phyloP scores from a whole-genome alignment of 371 early-diverging fungal species.

The Mucor saturninus region DNA sequence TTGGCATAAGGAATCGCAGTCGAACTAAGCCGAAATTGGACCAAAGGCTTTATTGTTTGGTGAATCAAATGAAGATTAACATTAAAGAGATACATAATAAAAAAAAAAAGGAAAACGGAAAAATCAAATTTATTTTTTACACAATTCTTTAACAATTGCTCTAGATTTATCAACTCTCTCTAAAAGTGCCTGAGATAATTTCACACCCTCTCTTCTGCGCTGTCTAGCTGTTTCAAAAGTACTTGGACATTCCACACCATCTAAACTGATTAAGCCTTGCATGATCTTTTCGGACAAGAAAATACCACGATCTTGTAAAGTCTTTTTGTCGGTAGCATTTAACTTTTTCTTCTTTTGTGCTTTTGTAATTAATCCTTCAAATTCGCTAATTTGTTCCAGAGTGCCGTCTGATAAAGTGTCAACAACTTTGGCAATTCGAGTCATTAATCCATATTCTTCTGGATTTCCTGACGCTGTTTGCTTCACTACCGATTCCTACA shows the following conservation, averaged over 20 bases:
- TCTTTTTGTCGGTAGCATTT: slow-evolving; percentile 33
- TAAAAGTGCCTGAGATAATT: slow-evolving; percentile 50
- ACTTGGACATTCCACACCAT: slow-evolving; percentile 59
- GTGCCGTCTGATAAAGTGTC: slow-evolving; percentile 24
- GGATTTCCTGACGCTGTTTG: slow-evolving; percentile 60
- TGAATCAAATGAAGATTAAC: neutral
- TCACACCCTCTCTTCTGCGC: slow-evolving; percentile 62
- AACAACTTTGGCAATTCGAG: slow-evolving; percentile 36
- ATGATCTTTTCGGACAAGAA: slow-evolving; percentile 59
- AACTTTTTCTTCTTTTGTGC: slow-evolving; percentile 11
- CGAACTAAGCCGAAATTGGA: neutral
- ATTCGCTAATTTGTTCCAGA: slow-evolving; percentile 24
- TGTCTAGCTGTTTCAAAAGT: slow-evolving; percentile 65
- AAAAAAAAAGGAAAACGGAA: neutral
- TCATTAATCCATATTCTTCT: slow-evolving; percentile 51
- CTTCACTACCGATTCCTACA: slow-evolving; percentile 49
- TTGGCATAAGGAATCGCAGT: slow-evolving; percentile 13
- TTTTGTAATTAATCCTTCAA: slow-evolving; percentile 24
- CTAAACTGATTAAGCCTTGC: slow-evolving; percentile 59
- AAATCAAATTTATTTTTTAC: slow-evolving; percentile 12
- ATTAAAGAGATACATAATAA: neutral
- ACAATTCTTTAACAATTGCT: slow-evolving; percentile 19
- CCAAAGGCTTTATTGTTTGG: neutral
- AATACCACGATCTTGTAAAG: slow-evolving; percentile 52
- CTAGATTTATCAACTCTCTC: slow-evolving; percentile 57